A percentile compares a stretch with the other conserved stretches of the same genome.
Evolutionary conservation across 495 filamentous ascomycete genomes (phyloP).

Genomic region (Hypoxylon subgilvum): DNA sequence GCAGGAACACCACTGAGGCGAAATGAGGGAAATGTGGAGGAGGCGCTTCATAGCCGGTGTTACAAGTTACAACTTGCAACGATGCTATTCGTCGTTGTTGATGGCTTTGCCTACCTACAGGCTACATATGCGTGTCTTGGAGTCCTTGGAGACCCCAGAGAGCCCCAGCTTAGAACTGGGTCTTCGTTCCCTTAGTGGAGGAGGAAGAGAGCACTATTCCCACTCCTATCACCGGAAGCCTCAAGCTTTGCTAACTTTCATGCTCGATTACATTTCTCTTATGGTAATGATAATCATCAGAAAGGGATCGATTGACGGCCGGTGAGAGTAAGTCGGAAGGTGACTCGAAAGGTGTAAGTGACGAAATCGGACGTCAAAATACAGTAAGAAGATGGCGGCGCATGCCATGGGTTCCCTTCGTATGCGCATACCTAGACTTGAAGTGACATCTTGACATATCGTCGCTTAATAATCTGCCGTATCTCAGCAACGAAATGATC

Average conservation of each 20-base stretch:
- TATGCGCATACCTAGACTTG: slow-evolving; percentile 1
- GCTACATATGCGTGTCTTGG: no score
- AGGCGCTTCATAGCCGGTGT: slow-evolving; percentile 17
- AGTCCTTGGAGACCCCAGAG: slow-evolving; percentile 35
- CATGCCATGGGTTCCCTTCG: background rate
- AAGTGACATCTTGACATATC: background rate
- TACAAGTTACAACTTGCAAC: no score
- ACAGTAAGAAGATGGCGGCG: slow-evolving; percentile 4
- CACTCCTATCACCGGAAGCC: slow-evolving; percentile 24
- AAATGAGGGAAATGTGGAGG: slow-evolving; percentile 36
- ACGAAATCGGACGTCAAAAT: background rate
- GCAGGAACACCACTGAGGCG: slow-evolving; percentile 29
- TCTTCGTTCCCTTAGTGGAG: slow-evolving; percentile 19
- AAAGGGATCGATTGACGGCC: no score
- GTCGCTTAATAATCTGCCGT: slow-evolving; percentile 12
- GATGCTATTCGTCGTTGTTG: slow-evolving; percentile 22
- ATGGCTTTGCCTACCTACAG: no score
- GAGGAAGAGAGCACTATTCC: slow-evolving; percentile 21
- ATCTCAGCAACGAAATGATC: no score
- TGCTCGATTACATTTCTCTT: slow-evolving; percentile 25
- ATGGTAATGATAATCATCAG: slow-evolving; percentile 20
- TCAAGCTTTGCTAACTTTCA: slow-evolving; percentile 29
- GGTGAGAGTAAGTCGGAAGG: background rate
- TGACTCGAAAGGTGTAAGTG: background rate
- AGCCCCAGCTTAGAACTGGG: slow-evolving; percentile 24